A percentile compares a stretch with the other conserved stretches of the same genome.
Evolutionary conservation across 1,139 yeast genomes (phyloP).

Genomic region (Geotrichum restrictum): DNA sequence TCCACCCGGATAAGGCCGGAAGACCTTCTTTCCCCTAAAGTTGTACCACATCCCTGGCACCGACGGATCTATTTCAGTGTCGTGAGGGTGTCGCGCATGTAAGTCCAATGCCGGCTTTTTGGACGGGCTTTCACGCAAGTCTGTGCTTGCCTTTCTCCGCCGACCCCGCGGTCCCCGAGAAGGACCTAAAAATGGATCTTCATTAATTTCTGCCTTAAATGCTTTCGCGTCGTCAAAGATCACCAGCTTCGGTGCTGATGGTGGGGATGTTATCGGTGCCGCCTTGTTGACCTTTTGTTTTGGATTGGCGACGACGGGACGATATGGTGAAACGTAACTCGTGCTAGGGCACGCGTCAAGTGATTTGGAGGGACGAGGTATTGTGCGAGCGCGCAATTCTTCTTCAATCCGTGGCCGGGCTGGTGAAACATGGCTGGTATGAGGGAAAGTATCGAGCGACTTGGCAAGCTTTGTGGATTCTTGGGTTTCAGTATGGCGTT

Average conservation of each 20-base stretch:
- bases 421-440: background rate
- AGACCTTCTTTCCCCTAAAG: slow-evolving; percentile 41
- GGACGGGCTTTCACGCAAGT: background rate
- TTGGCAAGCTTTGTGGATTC: background rate
- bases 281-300: background rate
- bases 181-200: slow-evolving; percentile 12
- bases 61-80: slow-evolving; percentile 26
- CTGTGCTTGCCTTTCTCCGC: slow-evolving; percentile 5
- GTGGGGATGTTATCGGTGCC: slow-evolving; percentile 3
- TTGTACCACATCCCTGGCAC: slow-evolving; percentile 40
- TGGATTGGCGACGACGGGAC: background rate
- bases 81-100: slow-evolving; percentile 26
- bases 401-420: background rate
- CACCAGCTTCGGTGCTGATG: slow-evolving; percentile 15
- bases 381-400: background rate
- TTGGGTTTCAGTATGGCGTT: slow-evolving; percentile 3
- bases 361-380: too few species aligned
- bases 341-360: background rate
- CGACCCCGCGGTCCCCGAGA: slow-evolving; percentile 1
- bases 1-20: slow-evolving; percentile 37
- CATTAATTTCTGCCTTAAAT: slow-evolving; percentile 26
- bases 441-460: slow-evolving; percentile 1
- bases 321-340: background rate
- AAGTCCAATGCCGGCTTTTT: background rate
- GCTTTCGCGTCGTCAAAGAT: slow-evolving; percentile 29